Evolutionary conservation across 495 filamentous ascomycete species (phyloP), one percentile per base, ranked within the genome.

Genomic region (Ascobolus immersus): DNA sequence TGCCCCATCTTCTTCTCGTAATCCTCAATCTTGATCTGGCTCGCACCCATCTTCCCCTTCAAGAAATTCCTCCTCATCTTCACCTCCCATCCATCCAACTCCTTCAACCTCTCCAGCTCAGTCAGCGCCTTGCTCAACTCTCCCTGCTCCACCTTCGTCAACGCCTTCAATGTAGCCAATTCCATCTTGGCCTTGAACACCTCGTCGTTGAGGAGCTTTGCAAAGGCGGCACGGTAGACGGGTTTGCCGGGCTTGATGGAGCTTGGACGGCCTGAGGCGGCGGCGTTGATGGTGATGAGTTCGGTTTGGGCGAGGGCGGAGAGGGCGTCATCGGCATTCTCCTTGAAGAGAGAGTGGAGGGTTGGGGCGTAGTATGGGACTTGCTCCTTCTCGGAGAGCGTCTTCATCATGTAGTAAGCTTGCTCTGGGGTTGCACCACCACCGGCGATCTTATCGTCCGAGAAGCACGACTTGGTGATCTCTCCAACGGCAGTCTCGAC

Each of bases 381-480:
- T 7, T 44, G 48, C 5, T 70, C 65, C 11, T 63, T 53, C 5
- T 53, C 35, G 0, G 75, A 71, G 10, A 96, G 62, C 5, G 59
- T 49, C 44, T 73, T 78, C 48, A 94, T 70, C 2, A 96, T 54
- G 36, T 73, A 62, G 86, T 86, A 96, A 1, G 79, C 86, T 52
- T 93, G 86, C 48, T 82, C 69, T n/a, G n/a, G n/a, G n/a, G 17
- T 64, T 57, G 1, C 63, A 69, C 78, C 79, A 96, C 33, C 65
- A 53, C 34, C 60, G 57, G 28, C 41, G 12, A 14, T 4, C 7
- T n/a, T 25, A 28, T 62, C 57, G 27, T 60, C 62, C 1, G 92
- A 58, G 18, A 94, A 62, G 56, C 81, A 94, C 60, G 90, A 78
- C 47, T 93, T 90, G 34, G 92, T 48, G 28, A 96, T 82, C 49